Conservation (phyloP, 2,329 filamentous ascomycete genomes). For the Trichoderma simmonsii region DNA sequence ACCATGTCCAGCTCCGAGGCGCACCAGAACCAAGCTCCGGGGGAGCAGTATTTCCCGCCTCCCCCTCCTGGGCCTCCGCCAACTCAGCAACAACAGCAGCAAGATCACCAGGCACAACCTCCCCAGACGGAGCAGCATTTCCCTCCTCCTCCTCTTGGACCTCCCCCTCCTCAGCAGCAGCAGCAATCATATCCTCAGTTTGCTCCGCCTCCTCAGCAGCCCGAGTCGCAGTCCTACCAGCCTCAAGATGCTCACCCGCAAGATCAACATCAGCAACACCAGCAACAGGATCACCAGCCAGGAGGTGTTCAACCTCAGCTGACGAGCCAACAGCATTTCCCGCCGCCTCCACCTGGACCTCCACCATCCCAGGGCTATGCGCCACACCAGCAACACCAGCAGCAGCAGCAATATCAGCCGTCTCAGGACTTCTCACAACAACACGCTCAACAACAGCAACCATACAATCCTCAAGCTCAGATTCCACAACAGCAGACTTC, state of each 20-base stretch:
- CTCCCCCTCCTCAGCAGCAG: not conserved
- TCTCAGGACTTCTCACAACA: not conserved
- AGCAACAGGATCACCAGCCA: not conserved
- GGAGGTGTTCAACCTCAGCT: too few relatives aligned
- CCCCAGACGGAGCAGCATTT: not conserved
- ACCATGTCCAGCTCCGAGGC: slow-evolving; percentile 3
- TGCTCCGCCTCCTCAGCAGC: slow-evolving; percentile 1
- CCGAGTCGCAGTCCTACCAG: not conserved
- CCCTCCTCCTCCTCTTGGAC: not conserved
- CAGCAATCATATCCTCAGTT: not conserved
- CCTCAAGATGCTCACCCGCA: not conserved
- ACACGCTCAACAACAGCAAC: not conserved
- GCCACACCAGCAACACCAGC: not conserved
- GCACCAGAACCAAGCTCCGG: not conserved
- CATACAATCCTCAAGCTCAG: not conserved
- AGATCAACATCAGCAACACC: not conserved
- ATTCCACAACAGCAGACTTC: slow-evolving; percentile 15
- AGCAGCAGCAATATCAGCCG: slow-evolving; percentile 10
- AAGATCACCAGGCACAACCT: not conserved
- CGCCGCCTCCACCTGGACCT: not conserved
- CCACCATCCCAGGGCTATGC: not conserved
- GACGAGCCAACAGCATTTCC: not conserved
- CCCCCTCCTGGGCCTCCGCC: slow-evolving; percentile 5
- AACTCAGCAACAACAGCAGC: not conserved
- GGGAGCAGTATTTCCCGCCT: slow-evolving; percentile 12